Evolutionary conservation across 106 monocot genomes (phyloP), one percentile per base, ranked within the genome.

Genomic region (Dendrobium nobile): DNA sequence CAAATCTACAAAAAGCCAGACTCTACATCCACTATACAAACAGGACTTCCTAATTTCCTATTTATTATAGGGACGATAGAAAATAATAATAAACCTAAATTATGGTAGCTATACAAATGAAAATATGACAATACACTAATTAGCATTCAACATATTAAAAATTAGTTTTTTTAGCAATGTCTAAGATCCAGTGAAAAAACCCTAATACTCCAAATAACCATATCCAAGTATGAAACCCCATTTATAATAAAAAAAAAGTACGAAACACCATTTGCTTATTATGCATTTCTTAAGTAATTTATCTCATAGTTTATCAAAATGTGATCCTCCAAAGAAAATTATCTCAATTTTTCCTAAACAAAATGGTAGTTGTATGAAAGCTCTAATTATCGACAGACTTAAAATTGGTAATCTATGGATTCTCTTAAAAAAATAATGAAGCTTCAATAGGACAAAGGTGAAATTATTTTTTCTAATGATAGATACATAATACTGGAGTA

Each of bases 271-370:
- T 70, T 70, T 70, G 33, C 37, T 4, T 70, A 70, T 33, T 33
- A 15, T 70, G 37, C 17, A 37, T 10, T 70, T 70, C 9, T 70
- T 37, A 70, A 37, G 20, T 70, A 70, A 37, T 37, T 70, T 37
- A 70, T 70, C 17, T 74, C 74, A 74, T 74, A 43, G 42, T 74
- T 28, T 72, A 74, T 41, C 74, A 28, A 44, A n/a, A 44, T 20
- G 74, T 15, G 40, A 72, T 72, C 33, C 17, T 2, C 0, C 33
- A 72, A 40, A 17, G 9, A 15, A 70, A 31, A 31, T 40, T 9
- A 40, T 74, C 17, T 43, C 43, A 42, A 74, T 17, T 44, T 74
- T 8, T 6, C 5, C 43, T 11, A 9, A 74, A 74, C 7, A 7
- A 19, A 74, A 41, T 43, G 74, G 13, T 15, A 74, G 42, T 18